Percentiles rank a stretch among this genome's conserved stretches.
Evolutionary conservation across 2,329 filamentous ascomycete genomes (phyloP).

Genomic region (Zelopaecilomyces penicillatus): DNA sequence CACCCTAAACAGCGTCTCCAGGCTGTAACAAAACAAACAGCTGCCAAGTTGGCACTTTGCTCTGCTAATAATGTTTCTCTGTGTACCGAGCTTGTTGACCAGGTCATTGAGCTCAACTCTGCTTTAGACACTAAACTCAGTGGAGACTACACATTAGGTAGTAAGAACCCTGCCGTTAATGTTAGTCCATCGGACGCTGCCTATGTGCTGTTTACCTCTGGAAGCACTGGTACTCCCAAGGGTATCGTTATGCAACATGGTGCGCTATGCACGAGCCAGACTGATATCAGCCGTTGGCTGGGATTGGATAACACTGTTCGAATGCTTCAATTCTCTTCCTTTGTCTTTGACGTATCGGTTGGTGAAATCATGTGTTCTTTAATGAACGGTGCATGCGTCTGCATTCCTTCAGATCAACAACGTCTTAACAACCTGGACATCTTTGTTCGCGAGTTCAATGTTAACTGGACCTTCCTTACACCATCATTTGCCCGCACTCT

Average conservation of each 20-base stretch:
- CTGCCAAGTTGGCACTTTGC: not conserved
- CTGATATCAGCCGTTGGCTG: not conserved
- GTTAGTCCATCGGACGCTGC: constrained; percentile 9
- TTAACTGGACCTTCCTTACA: constrained; percentile 6
- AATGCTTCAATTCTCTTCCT: constrained; percentile 8
- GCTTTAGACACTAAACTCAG: not conserved
- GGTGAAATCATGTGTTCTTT: not conserved
- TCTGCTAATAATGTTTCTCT: constrained; percentile 7
- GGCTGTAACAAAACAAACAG: not conserved
- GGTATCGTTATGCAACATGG: constrained; percentile 13
- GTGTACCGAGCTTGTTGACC: constrained; percentile 1
- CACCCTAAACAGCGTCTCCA: constrained; percentile 4
- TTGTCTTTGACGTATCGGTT: not conserved
- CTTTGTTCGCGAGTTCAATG: constrained; percentile 1
- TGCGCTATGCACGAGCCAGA: constrained; percentile 1
- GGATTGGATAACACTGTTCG: not conserved
- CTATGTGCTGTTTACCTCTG: constrained; percentile 19
- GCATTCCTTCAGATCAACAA: constrained; percentile 5
- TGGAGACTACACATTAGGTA: constrained; percentile 7
- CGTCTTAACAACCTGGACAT: constrained; percentile 7
- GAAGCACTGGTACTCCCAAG: constrained; percentile 16
- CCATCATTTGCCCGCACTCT: constrained; percentile 3
- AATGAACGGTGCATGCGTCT: constrained; percentile 2
- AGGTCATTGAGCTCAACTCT: not conserved
- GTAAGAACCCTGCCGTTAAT: constrained; percentile 13